These are phyloP conservation scores for Neurospora sp. DNA, from an alignment of 495 filamentous ascomycete genomes.

Conservation along the genomic window DNA sequence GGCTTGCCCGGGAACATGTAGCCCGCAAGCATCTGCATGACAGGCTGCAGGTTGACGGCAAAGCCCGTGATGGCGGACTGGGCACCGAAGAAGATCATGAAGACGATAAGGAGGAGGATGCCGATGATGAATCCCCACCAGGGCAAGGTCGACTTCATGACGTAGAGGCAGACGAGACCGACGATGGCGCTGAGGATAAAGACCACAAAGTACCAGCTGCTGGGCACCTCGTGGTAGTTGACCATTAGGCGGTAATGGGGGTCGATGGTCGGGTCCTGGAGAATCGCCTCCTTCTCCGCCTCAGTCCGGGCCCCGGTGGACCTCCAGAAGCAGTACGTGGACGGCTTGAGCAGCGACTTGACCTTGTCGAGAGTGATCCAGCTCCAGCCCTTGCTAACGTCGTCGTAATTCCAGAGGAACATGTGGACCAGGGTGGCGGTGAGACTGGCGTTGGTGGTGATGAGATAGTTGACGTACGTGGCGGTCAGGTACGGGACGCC, in stretches of 20 bases:
- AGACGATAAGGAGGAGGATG: conserved; percentile 27
- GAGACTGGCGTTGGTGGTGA: conserved; percentile 32
- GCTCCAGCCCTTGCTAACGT: conserved; percentile 24
- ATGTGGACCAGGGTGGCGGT: conserved; percentile 32
- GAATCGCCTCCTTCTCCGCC: neutral
- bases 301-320: neutral
- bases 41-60: neutral
- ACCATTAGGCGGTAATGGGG: conserved; percentile 24
- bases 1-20: conserved; percentile 21
- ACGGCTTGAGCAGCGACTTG: conserved; percentile 12
- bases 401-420: conserved; percentile 35
- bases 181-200: conserved; percentile 38
- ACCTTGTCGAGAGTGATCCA: conserved; percentile 6
- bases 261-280: conserved; percentile 3
- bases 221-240: conserved; percentile 42
- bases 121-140: conserved; percentile 45
- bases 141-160: conserved; percentile 40
- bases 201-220: conserved; percentile 44
- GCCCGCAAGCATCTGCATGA: conserved; percentile 24
- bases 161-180: conserved; percentile 33
- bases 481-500: conserved; percentile 35
- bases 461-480: conserved; percentile 25
- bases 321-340: conserved; percentile 7
- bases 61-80: neutral
- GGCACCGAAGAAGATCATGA: conserved; percentile 12